Base-by-base conservation (phyloP, 192 early-diverging fungal species). In the Backusella sp. region DNA sequence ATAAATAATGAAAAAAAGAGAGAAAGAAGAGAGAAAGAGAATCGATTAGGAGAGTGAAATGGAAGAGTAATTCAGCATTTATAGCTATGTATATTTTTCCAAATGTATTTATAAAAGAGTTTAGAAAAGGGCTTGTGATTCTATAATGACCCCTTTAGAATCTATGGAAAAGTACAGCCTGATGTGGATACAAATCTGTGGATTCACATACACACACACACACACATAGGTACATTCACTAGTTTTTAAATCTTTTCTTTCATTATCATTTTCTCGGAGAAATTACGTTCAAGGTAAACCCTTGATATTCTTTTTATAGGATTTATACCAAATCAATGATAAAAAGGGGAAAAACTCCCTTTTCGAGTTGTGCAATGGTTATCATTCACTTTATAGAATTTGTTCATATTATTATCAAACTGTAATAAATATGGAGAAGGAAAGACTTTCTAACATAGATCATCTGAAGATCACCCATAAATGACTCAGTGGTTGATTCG, bases 231-330 rank as follows among this genome's bases (percentile, higher is more conserved):
- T 62, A 62, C 56, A 62, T 62, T 62, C 21, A 62, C 56, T 62
- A 62, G 21, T 62, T 62, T 62, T 62, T 28, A 28, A 28, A 62
- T 28, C 21, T 62, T 28, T 62, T 49, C 56, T 62, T 62, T 62
- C 56, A 62, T 62, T 62, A 62, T 62, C 56, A 62, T 62, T 62
- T 28, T 62, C 56, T 62, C 56, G 56, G 56, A 62, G 56, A 62
- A 62, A 62, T 62, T 62, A 28, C 23, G 26, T 62, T 62, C 23
- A 62, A 62, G 56, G 56, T 62, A 28, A 62, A 23, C 56, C 56
- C 56, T 62, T 62, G 56, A 62, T 62, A 28, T 14, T 62, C 53
- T 62, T 59, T 62, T 62, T 62, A 62, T 62, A 62, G 56, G 21
- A 3, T 62, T 62, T 62, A 62, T 62, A 28, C 56, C 56, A 62